phyloP scores from a whole-genome alignment of 176 grass and related monocot species.

The Chrysopogon serrulatus region DNA sequence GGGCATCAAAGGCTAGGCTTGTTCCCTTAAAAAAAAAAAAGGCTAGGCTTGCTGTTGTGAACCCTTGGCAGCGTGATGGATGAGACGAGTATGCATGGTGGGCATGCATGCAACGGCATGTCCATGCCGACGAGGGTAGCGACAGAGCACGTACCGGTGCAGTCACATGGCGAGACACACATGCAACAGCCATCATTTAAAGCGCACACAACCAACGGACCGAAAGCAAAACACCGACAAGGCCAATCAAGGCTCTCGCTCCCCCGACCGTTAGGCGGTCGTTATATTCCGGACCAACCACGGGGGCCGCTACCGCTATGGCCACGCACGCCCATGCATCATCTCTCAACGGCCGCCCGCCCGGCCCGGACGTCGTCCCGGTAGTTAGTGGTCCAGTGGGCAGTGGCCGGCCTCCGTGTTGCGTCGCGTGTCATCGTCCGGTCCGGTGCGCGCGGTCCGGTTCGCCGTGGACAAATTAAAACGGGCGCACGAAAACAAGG shows the following conservation, averaged over 20 bases:
- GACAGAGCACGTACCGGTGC: neutral
- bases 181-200: neutral
- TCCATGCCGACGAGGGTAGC: neutral
- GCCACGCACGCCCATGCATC: neutral
- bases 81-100: neutral
- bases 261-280: conserved; percentile 15
- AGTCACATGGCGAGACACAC: neutral
- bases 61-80: neutral
- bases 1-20: too few species aligned
- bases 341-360: neutral
- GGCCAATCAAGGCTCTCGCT: neutral
- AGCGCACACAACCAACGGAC: neutral
- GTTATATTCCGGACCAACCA: conserved; percentile 11
- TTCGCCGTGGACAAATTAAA: neutral
- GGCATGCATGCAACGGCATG: neutral
- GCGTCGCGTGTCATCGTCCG: neutral
- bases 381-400: neutral
- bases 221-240: neutral
- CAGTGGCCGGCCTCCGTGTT: neutral
- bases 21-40: too few species aligned
- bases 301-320: neutral
- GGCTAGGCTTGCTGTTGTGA: too few species aligned
- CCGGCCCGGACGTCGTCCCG: neutral
- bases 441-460: neutral
- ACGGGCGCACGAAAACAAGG: neutral